phyloP scores from a whole-genome alignment of 2,329 filamentous ascomycete genomes.

The Fusarium nodosum region DNA sequence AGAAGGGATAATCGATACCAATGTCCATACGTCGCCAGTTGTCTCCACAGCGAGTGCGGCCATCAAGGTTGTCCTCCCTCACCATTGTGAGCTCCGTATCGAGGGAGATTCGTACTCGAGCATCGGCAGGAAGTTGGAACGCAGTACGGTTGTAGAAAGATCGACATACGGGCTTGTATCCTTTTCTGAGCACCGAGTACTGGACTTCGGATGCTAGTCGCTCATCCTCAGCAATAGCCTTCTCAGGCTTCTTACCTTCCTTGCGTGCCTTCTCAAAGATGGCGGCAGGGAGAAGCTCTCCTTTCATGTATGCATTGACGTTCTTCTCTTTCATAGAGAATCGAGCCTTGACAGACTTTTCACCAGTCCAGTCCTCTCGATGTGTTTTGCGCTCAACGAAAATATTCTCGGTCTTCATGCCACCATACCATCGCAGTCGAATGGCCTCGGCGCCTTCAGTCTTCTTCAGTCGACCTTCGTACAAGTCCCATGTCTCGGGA shows the following conservation, averaged over 20 bases:
- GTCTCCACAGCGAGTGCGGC: slow-evolving; percentile 78
- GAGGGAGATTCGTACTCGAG: slow-evolving; percentile 93
- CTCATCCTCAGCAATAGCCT: slow-evolving; percentile 92
- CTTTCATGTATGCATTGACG: slow-evolving; percentile 89
- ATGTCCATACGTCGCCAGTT: slow-evolving; percentile 99
- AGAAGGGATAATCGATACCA: slow-evolving; percentile 94
- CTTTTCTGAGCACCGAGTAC: slow-evolving; percentile 89
- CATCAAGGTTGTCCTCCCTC: slow-evolving; percentile 94
- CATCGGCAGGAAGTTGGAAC: slow-evolving; percentile 96
- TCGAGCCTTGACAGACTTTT: slow-evolving; percentile 98
- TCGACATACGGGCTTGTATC: slow-evolving; percentile 88
- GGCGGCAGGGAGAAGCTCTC: slow-evolving; percentile 84
- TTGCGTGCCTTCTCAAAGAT: slow-evolving; percentile 98
- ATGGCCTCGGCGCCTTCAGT: slow-evolving; percentile 98
- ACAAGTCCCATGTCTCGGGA: slow-evolving; percentile 91
- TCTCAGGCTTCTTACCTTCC: slow-evolving; percentile 92
- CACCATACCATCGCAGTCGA: slow-evolving; percentile 95
- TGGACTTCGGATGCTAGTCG: slow-evolving; percentile 92
- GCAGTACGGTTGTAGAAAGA: slow-evolving; percentile 99
- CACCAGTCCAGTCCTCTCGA: slow-evolving; percentile 98
- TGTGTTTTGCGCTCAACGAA: slow-evolving; percentile 99
- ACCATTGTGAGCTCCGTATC: slow-evolving; percentile 97
- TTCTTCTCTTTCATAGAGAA: slow-evolving; percentile 98
- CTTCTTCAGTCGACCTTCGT: slow-evolving; percentile 95
- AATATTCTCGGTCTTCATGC: slow-evolving; percentile 94